These are phyloP conservation scores for Aspergillus amoenus DNA, from an alignment of 2,329 filamentous ascomycete genomes.

Conservation along the genomic window DNA sequence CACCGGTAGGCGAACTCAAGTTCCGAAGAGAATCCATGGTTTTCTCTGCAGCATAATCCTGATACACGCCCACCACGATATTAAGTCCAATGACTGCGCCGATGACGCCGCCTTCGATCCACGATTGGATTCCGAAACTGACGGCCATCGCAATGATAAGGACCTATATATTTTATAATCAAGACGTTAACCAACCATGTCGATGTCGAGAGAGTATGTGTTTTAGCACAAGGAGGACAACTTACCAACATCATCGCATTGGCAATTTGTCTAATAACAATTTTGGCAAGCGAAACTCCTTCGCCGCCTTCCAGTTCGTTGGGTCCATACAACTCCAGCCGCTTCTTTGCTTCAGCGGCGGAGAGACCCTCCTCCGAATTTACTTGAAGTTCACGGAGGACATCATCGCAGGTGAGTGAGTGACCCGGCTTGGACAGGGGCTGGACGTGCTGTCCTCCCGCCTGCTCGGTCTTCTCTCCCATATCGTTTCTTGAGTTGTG, in stretches of 20 bases:
- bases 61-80: slow-evolving; percentile 59
- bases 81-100: slow-evolving; percentile 59
- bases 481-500: slow-evolving; percentile 2
- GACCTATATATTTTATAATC: slow-evolving; percentile 52
- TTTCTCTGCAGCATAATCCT: slow-evolving; percentile 62
- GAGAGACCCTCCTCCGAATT: slow-evolving; percentile 60
- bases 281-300: slow-evolving; percentile 69
- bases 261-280: slow-evolving; percentile 64
- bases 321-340: slow-evolving; percentile 57
- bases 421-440: slow-evolving; percentile 64
- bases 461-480: background rate
- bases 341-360: slow-evolving; percentile 52
- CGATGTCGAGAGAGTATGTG: background rate
- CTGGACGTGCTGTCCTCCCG: slow-evolving; percentile 11
- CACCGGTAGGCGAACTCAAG: slow-evolving; percentile 58
- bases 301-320: slow-evolving; percentile 66
- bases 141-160: slow-evolving; percentile 74
- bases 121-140: slow-evolving; percentile 57
- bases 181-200: background rate
- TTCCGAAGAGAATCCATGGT: slow-evolving; percentile 60
- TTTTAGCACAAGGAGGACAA: slow-evolving; percentile 2
- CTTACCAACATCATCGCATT: slow-evolving; percentile 68
- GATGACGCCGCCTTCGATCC: slow-evolving; percentile 61
- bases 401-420: slow-evolving; percentile 54
- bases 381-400: slow-evolving; percentile 56